Base-by-base conservation (phyloP, 495 filamentous ascomycete species). In the Staphylotrichum longicolle region DNA sequence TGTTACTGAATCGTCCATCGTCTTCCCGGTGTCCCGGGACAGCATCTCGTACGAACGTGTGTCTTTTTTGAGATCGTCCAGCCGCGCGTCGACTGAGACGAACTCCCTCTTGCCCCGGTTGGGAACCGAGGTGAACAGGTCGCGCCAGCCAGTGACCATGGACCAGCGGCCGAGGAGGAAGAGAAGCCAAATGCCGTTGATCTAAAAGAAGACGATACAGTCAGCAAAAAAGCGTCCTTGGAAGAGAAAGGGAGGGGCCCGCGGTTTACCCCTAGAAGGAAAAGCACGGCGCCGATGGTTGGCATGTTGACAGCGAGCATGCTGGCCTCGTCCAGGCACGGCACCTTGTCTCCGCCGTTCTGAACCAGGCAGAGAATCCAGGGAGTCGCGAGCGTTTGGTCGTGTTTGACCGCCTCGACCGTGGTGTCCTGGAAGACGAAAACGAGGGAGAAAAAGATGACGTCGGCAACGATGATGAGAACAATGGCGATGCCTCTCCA, bases 401-500 rank as follows among this genome's bases (percentile, higher is more conserved):
- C 79, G 30, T 78, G 68, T 12, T 75, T 72, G 4, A 84, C 84
- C 37, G 80, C 70, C 51, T 82, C 72, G 8, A 88, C 78, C 6
- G 88, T 83, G 48, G 82, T 83, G 72, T 98, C 89, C 64, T 96
- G 81, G 67, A 88, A 86, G 60, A 98, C 85, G 73, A 97, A 98
- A 58, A 96, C 82, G 20, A 95, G 82, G 8, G 91, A 86, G 70
- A 98, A 93, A 79, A 95, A 93, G 63, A 98, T 85, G 49, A 96
- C 89, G 71, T 97, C 91, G 48, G 83, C 82, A 57, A 97, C 80
- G 62, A 98, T 95, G 66, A 96, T 85, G 39, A 93, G 76, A 27
- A 96, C 91, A 46, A 97, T 86, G 33, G 84, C 83, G 49, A 96
- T 91, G 51, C 91, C 91, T 62, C 95, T 82, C 94, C 94, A 98